These are phyloP conservation scores for Hemileia vastatrix DNA, from an alignment of 1,284 basidiomycete genomes.

Conservation along the genomic window DNA sequence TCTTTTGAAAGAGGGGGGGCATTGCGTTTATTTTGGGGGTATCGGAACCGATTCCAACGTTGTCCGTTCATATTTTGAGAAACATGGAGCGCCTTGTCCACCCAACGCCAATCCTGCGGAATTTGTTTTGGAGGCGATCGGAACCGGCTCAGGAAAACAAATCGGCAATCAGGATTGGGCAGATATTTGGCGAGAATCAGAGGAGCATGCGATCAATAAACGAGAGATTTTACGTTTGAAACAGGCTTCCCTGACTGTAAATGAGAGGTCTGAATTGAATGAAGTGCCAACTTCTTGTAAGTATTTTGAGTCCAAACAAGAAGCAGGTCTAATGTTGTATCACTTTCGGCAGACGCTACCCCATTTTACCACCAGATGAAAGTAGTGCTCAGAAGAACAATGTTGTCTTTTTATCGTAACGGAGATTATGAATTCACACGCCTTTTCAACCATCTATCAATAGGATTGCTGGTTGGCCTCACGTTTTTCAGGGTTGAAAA, in stretches of 20 bases:
- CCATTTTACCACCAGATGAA: constrained; percentile 68
- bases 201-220: constrained; percentile 41
- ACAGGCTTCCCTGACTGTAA: constrained; percentile 46
- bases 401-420: constrained; percentile 67
- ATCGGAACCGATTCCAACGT: constrained; percentile 51
- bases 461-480: constrained; percentile 68
- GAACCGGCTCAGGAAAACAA: constrained; percentile 40
- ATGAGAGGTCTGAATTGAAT: too few relatives aligned
- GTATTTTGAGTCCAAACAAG: too few relatives aligned
- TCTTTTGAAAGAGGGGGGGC: constrained; percentile 48
- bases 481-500: constrained; percentile 69
- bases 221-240: constrained; percentile 49
- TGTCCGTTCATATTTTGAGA: constrained; percentile 52
- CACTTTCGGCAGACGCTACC: constrained; percentile 50
- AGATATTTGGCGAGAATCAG: constrained; percentile 44
- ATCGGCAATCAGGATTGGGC: constrained; percentile 48
- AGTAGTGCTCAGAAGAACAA: constrained; percentile 63
- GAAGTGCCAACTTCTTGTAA: too few relatives aligned
- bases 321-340: too few relatives aligned
- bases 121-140: constrained; percentile 46
- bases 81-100: constrained; percentile 50
- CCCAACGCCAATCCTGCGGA: constrained; percentile 49
- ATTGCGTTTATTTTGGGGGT: constrained; percentile 52
- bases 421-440: constrained; percentile 71
- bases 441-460: constrained; percentile 53